Evolutionary conservation across 1,139 yeast genomes (phyloP).

Genomic region (Pneumocystis oryctolagi): DNA sequence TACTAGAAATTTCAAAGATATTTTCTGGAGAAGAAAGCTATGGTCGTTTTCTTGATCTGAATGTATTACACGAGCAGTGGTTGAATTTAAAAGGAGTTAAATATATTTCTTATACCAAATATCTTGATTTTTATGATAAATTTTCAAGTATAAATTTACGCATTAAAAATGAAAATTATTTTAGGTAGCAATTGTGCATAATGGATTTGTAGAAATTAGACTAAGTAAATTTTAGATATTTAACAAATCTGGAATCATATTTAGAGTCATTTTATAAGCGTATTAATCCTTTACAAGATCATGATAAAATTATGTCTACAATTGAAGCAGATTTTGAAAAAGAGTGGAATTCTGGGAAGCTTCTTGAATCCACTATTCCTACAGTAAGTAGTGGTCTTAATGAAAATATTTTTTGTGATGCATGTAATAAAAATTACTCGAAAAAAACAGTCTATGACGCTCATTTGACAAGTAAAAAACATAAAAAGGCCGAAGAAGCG

Average conservation of each 20-base stretch:
- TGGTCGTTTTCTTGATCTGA: slow-evolving; percentile 53
- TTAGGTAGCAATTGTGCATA: slow-evolving; percentile 6
- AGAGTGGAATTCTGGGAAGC: slow-evolving; percentile 18
- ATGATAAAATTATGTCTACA: slow-evolving; percentile 25
- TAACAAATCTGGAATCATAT: slow-evolving; percentile 34
- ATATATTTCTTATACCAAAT: slow-evolving; percentile 36
- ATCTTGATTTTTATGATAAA: slow-evolving; percentile 33
- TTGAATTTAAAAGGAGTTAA: slow-evolving; percentile 28
- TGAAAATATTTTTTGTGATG: slow-evolving; percentile 35
- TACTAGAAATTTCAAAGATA: slow-evolving; percentile 27
- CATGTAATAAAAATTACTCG: slow-evolving; percentile 52
- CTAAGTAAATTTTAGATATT: slow-evolving; percentile 21
- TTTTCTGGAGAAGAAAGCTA: slow-evolving; percentile 48
- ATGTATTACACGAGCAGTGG: slow-evolving; percentile 37
- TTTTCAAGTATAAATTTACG: slow-evolving; percentile 25
- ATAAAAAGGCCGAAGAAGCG: slow-evolving; percentile 30
- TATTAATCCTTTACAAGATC: slow-evolving; percentile 38
- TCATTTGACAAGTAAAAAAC: slow-evolving; percentile 68
- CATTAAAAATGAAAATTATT: slow-evolving; percentile 27
- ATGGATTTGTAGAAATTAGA: not conserved
- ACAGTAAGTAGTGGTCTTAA: slow-evolving; percentile 6
- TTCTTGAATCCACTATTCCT: not conserved
- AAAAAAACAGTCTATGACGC: slow-evolving; percentile 50
- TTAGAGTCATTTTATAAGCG: slow-evolving; percentile 33
- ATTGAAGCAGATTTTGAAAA: slow-evolving; percentile 27